Base-by-base conservation (phyloP, 345 rosid genomes). In the Populus alba region DNA sequence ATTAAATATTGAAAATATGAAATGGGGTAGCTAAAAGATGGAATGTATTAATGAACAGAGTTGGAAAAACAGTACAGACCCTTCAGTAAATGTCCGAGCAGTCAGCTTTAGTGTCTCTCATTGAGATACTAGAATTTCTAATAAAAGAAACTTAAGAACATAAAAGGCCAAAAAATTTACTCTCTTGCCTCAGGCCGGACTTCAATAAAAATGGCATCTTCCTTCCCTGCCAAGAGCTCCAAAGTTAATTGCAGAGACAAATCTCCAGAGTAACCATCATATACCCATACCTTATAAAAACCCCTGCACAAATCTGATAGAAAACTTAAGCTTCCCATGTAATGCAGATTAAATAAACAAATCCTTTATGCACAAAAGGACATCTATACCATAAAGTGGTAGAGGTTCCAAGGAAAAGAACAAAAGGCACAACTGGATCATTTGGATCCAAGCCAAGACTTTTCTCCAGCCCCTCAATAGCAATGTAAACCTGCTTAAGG, bases 161-260 rank as follows among this genome's bases (percentile, higher is more conserved):
- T 77, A 53, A 71, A 75, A 77, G 81, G 53, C 86, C 68, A 66
- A 70, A 79, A 86, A 83, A 78, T 81, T 84, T 77, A 83, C 75
- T 78, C 70, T 85, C 99, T 92, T 90, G 92, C 99, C 91, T 96
- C 97, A 53, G 97, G 92, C 89, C 97, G 89, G 87, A 96, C 86
- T 87, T 96, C 99, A 61, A 96, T 85, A 68, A 96, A 3, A 1
- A 29, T 29, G 31, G 91, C 88, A 79, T 90, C 90, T 80, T 91
- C 91, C 88, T 79, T 82, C 70, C 93, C 92, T 63, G 68, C 82
- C 80, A 96, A 84, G 74, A 96, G 90, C 85, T 92, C 91, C 70
- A 94, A 80, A 41, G 97, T 89, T 79, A 76, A 79, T 41, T 85
- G 80, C 81, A 98, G 94, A 82, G 99, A 90, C 81, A 96, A 85